Conservation (phyloP, 148 eudicot species). For the Nepenthes mirabilis region DNA sequence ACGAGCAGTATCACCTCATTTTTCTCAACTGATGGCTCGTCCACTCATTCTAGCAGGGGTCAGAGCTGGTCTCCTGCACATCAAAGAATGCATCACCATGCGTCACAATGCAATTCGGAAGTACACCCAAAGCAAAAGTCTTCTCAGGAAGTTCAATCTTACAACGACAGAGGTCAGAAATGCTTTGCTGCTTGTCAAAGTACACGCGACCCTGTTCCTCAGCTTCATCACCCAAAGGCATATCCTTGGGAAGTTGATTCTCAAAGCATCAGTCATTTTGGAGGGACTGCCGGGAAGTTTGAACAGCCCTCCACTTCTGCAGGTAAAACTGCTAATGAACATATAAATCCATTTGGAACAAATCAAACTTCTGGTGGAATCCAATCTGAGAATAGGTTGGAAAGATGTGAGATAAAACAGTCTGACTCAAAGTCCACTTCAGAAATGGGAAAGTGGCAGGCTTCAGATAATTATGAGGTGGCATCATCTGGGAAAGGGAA, state of each 20-base stretch:
- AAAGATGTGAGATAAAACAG: constrained; percentile 18
- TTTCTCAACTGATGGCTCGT: constrained; percentile 49
- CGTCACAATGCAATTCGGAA: constrained; percentile 24
- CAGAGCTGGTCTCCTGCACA: constrained; percentile 35
- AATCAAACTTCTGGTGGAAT: constrained; percentile 11
- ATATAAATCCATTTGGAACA: constrained; percentile 15
- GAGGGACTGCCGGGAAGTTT: constrained; percentile 12
- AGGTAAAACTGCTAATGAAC: constrained; percentile 16
- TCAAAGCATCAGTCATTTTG: constrained; percentile 10
- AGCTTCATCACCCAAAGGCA: constrained; percentile 20
- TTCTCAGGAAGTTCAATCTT: constrained; percentile 15
- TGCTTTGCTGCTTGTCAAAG: constrained; percentile 24
- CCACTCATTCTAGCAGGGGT: constrained; percentile 35
- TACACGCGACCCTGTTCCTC: constrained; percentile 8
- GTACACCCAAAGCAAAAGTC: constrained; percentile 15
- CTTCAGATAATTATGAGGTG: constrained; percentile 10
- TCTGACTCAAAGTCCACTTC: constrained; percentile 10
- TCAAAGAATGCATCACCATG: constrained; percentile 20
- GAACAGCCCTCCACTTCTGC: constrained; percentile 7
- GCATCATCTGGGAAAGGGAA: constrained; percentile 34
- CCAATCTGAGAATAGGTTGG: constrained; percentile 13
- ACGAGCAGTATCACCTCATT: constrained; percentile 43
- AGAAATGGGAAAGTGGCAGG: constrained; percentile 8
- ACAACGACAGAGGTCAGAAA: constrained; percentile 12
- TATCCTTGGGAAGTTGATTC: constrained; percentile 12